phyloP scores from a whole-genome alignment of 2,329 filamentous ascomycete genomes.

The Aspergillus spinulosporus region DNA sequence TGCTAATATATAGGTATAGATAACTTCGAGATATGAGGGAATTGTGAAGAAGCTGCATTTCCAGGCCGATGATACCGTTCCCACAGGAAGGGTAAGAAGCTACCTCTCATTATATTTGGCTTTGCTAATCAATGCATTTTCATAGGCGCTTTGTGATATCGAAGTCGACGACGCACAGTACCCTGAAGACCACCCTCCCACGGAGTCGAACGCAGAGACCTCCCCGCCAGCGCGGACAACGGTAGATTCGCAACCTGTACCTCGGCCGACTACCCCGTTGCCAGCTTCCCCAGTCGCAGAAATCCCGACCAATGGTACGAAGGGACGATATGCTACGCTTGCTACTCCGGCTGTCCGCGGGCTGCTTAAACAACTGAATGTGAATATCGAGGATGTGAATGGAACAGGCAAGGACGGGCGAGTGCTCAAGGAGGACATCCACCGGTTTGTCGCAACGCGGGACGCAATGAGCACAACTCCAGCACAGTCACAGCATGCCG shows the following conservation, averaged over 20 bases:
- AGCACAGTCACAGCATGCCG: slow-evolving; percentile 55
- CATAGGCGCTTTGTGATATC: slow-evolving; percentile 83
- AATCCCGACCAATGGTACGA: slow-evolving; percentile 17
- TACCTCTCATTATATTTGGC: background rate
- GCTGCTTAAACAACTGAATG: slow-evolving; percentile 73
- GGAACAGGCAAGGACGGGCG: slow-evolving; percentile 90
- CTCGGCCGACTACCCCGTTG: slow-evolving; percentile 18
- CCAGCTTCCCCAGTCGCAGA: slow-evolving; percentile 12
- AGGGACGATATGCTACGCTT: slow-evolving; percentile 68
- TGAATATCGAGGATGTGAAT: slow-evolving; percentile 74
- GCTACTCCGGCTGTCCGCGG: slow-evolving; percentile 93
- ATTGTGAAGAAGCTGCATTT: slow-evolving; percentile 96
- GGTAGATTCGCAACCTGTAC: slow-evolving; percentile 15
- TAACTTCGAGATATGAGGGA: slow-evolving; percentile 92
- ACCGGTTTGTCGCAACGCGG: slow-evolving; percentile 64
- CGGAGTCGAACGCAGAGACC: slow-evolving; percentile 30
- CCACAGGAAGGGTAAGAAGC: slow-evolving; percentile 68
- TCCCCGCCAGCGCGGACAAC: slow-evolving; percentile 21
- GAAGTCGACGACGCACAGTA: slow-evolving; percentile 80
- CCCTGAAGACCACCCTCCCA: slow-evolving; percentile 53
- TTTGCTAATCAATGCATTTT: slow-evolving; percentile 10
- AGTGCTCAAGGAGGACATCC: slow-evolving; percentile 89
- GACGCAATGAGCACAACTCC: slow-evolving; percentile 37
- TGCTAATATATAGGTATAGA: slow-evolving; percentile 59
- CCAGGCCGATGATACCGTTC: slow-evolving; percentile 92